These are phyloP conservation scores for Kernera saxatilis DNA, from an alignment of 345 rosid genomes.

Conservation along the genomic window DNA sequence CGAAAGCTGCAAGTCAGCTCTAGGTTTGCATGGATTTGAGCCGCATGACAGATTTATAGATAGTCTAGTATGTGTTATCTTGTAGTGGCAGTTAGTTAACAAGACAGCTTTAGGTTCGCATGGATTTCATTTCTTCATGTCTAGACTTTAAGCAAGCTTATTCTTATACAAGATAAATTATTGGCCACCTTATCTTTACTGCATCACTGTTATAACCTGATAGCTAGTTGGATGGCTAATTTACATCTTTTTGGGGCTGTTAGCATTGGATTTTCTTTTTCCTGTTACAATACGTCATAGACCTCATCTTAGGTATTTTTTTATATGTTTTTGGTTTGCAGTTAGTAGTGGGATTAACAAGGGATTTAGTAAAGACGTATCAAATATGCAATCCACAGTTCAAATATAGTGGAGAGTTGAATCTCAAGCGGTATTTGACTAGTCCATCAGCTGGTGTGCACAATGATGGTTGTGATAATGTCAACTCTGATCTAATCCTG, in stretches of 20 bases:
- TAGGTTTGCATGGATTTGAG: no score
- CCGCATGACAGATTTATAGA: neutral
- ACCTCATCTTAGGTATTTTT: neutral
- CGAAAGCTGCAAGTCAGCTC: no score
- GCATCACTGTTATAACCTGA: neutral
- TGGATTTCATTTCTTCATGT: no score
- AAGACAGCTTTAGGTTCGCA: no score
- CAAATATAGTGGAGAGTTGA: constrained; percentile 66
- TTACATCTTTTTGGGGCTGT: neutral
- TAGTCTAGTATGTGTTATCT: neutral
- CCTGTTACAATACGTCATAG: neutral
- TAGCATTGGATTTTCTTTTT: neutral
- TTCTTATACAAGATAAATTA: neutral
- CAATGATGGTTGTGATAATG: constrained; percentile 80
- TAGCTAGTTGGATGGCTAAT: neutral
- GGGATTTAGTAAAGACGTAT: constrained; percentile 72
- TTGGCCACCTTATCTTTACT: neutral
- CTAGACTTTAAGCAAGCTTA: neutral
- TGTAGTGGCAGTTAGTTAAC: neutral
- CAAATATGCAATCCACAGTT: constrained; percentile 70
- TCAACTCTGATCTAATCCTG: constrained; percentile 74
- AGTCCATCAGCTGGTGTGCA: constrained; percentile 72
- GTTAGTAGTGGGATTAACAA: constrained; percentile 67
- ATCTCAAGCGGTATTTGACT: constrained; percentile 79
- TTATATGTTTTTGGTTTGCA: constrained; percentile 34